phyloP scores from a whole-genome alignment of 2,329 filamentous ascomycete genomes.

The Verticillium longisporum region DNA sequence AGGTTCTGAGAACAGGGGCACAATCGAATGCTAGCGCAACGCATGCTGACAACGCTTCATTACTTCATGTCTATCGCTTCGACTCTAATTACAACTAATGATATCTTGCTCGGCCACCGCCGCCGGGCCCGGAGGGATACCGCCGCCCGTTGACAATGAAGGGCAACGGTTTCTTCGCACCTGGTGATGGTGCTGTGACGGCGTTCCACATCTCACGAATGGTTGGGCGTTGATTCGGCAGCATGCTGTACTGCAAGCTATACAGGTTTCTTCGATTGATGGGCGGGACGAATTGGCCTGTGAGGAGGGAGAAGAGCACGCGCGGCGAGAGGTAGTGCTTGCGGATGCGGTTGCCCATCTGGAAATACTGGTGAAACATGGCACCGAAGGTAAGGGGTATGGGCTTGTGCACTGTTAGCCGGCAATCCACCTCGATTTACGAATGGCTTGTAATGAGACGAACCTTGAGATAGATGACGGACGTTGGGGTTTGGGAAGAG shows the following conservation, averaged over 20 bases:
- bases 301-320: conserved; percentile 81
- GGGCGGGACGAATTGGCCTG: conserved; percentile 87
- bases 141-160: conserved; percentile 22
- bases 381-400: conserved; percentile 84
- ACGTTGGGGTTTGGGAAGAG: conserved; percentile 53
- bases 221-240: conserved; percentile 73
- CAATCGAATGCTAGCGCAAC: neutral
- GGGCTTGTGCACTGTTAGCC: conserved; percentile 44
- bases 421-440: neutral
- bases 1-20: no score
- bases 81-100: conserved; percentile 5
- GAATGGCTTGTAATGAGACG: neutral
- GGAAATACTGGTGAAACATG: conserved; percentile 97
- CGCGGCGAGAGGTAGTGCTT: conserved; percentile 91
- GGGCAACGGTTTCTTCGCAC: conserved; percentile 34
- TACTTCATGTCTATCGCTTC: neutral
- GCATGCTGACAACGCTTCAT: neutral
- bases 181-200: conserved; percentile 45
- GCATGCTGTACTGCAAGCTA: conserved; percentile 95
- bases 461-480: conserved; percentile 78
- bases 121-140: conserved; percentile 7
- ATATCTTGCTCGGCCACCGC: conserved; percentile 11
- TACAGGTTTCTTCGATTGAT: conserved; percentile 94
- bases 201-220: conserved; percentile 82
- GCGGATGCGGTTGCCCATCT: conserved; percentile 83